Percentiles rank a stretch among this genome's conserved stretches.
Conservation (phyloP, 345 rosid species). For the Populus tremula region DNA sequence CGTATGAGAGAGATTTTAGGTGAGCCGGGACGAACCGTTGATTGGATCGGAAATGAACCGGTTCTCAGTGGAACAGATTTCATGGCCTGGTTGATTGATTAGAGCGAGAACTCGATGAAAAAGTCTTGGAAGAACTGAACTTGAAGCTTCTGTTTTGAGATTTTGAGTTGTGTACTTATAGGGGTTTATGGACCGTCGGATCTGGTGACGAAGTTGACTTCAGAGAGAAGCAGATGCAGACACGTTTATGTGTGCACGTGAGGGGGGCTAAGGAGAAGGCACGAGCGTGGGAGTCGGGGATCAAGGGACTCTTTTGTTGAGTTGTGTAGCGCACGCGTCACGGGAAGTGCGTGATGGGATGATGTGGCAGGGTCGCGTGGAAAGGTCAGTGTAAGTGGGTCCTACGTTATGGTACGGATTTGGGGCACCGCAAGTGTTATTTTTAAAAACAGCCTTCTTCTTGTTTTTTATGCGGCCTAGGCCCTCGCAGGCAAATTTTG, state of each 20-base stretch:
- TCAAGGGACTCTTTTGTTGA: neutral
- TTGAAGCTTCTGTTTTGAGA: too few relatives aligned
- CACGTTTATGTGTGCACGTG: slow-evolving; percentile 44
- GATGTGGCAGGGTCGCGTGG: slow-evolving; percentile 31
- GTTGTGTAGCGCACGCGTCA: slow-evolving; percentile 19
- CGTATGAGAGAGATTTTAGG: slow-evolving; percentile 38
- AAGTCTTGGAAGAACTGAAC: too few relatives aligned
- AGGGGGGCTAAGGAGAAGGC: slow-evolving; percentile 27
- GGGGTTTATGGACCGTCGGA: slow-evolving; percentile 39
- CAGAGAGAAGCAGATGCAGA: slow-evolving; percentile 20
- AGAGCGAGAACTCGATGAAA: neutral
- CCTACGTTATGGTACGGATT: slow-evolving; percentile 5
- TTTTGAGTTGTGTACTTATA: slow-evolving; percentile 4
- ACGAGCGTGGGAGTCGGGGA: slow-evolving; percentile 33
- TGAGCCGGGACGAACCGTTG: slow-evolving; percentile 29
- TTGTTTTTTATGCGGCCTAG: too few relatives aligned
- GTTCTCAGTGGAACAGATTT: slow-evolving; percentile 50
- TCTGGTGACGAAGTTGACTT: slow-evolving; percentile 35
- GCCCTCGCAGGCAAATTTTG: too few relatives aligned
- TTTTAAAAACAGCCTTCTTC: neutral
- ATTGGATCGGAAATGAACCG: slow-evolving; percentile 47
- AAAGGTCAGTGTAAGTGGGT: neutral
- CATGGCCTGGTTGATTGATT: slow-evolving; percentile 33
- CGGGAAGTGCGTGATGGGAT: slow-evolving; percentile 30
- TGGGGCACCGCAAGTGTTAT: too few relatives aligned